Evolutionary conservation across 208 protist species (phyloP).

Genomic region (Angomonas deanei): DNA sequence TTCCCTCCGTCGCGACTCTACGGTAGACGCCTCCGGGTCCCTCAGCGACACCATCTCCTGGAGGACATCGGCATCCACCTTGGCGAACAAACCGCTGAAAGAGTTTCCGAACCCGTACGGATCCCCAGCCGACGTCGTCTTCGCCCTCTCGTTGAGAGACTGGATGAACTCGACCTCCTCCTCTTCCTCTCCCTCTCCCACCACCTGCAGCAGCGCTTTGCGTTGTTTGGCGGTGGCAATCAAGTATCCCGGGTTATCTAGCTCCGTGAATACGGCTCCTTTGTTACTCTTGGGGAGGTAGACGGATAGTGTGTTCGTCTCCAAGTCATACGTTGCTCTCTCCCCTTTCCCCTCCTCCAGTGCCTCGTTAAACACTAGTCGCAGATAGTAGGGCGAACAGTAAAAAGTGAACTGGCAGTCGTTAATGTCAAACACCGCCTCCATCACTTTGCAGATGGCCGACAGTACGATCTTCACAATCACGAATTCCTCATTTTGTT

Average conservation of each 20-base stretch:
- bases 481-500: constrained; percentile 79
- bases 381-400: constrained; percentile 86
- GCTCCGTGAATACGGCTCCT: constrained; percentile 61
- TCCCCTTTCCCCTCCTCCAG: constrained; percentile 71
- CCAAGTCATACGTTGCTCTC: constrained; percentile 75
- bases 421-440: constrained; percentile 76
- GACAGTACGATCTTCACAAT: constrained; percentile 70
- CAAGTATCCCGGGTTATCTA: constrained; percentile 85
- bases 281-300: constrained; percentile 77
- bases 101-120: constrained; percentile 80
- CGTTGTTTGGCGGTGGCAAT: constrained; percentile 82
- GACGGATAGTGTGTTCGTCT: constrained; percentile 62
- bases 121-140: not conserved
- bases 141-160: constrained; percentile 14
- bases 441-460: constrained; percentile 69
- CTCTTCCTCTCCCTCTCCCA: constrained; percentile 21
- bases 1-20: constrained; percentile 39
- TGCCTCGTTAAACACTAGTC: constrained; percentile 76
- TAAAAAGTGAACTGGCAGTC: constrained; percentile 84
- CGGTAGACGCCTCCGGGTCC: constrained; percentile 42
- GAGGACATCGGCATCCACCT: constrained; percentile 46
- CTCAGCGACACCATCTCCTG: constrained; percentile 54
- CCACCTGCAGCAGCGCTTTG: constrained; percentile 33
- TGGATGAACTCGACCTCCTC: constrained; percentile 80
- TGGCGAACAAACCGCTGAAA: constrained; percentile 69